Percentiles rank a stretch among this genome's conserved stretches.
Evolutionary conservation across 176 grass and related monocot species (phyloP).

Genomic region (Melocanna baccifera): DNA sequence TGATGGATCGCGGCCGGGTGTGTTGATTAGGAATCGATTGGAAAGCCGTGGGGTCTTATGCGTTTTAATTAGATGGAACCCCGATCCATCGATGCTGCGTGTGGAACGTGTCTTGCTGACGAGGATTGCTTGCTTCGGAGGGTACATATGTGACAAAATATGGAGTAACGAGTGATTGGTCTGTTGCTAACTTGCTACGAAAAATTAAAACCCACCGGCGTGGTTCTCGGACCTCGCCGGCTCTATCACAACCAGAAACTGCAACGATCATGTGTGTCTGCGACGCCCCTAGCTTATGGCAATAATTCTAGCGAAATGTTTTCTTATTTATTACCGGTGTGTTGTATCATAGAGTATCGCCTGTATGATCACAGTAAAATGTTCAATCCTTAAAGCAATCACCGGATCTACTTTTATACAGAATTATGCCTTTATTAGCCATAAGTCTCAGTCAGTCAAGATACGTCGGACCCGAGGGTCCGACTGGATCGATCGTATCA

Average conservation of each 20-base stretch:
- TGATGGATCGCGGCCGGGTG: background rate
- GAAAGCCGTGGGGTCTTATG: conserved; percentile 23
- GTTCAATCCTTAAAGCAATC: no score
- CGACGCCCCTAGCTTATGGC: no score
- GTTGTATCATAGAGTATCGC: no score
- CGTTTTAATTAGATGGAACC: background rate
- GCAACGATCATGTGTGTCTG: no score
- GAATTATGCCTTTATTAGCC: no score
- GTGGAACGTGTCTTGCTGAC: background rate
- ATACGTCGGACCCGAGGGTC: background rate
- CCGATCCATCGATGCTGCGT: background rate
- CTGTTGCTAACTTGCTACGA: background rate
- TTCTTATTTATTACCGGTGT: no score
- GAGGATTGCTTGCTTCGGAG: background rate
- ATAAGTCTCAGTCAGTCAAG: background rate
- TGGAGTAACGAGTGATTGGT: background rate
- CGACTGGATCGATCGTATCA: no score
- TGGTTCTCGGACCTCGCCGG: background rate
- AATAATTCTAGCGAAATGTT: no score
- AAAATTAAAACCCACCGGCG: no score
- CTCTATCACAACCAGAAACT: background rate
- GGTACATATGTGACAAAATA: background rate
- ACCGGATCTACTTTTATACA: no score
- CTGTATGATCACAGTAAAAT: no score
- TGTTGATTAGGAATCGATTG: background rate